Evolutionary conservation across 306 rosid genomes (phyloP).

Genomic region (Vicia sativa): DNA sequence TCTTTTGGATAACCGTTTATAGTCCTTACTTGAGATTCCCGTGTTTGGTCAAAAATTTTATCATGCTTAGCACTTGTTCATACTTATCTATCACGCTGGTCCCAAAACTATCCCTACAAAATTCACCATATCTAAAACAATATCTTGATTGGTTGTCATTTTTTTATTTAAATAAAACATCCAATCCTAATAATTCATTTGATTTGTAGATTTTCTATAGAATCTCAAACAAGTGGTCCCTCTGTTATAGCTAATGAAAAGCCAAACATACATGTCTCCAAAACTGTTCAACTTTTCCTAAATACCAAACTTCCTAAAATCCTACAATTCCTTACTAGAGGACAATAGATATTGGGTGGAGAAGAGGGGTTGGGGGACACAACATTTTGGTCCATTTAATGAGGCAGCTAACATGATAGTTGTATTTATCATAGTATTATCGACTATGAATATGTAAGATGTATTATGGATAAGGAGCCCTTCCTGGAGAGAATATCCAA

Average conservation of each 20-base stretch:
- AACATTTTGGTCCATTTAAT: slow-evolving; percentile 35
- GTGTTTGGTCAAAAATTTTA: not conserved
- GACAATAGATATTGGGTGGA: slow-evolving; percentile 45
- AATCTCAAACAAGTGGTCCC: slow-evolving; percentile 30
- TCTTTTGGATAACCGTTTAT: too few relatives aligned
- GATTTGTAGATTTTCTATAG: slow-evolving; percentile 3
- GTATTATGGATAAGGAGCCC: slow-evolving; percentile 19
- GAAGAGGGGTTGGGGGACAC: slow-evolving; percentile 35
- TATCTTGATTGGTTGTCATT: slow-evolving; percentile 11
- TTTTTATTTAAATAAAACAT: slow-evolving; percentile 11
- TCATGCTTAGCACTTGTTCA: slow-evolving; percentile 39
- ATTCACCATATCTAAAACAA: slow-evolving; percentile 32
- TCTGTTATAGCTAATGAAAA: slow-evolving; percentile 14
- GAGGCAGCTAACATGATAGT: slow-evolving; percentile 54
- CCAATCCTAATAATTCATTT: slow-evolving; percentile 13
- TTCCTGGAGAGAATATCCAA: slow-evolving; percentile 32
- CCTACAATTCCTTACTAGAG: slow-evolving; percentile 30
- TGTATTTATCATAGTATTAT: slow-evolving; percentile 40
- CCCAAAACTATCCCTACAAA: slow-evolving; percentile 21
- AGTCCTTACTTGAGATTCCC: too few relatives aligned
- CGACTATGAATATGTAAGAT: slow-evolving; percentile 27
- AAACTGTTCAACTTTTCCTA: slow-evolving; percentile 22
- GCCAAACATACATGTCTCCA: slow-evolving; percentile 22
- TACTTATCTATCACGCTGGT: slow-evolving; percentile 10
- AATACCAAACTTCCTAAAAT: slow-evolving; percentile 30